A percentile compares a stretch with the other conserved stretches of the same genome.
These are phyloP conservation scores for Russula brevipes DNA, from an alignment of 768 basidiomycete species.

Conservation along the genomic window DNA sequence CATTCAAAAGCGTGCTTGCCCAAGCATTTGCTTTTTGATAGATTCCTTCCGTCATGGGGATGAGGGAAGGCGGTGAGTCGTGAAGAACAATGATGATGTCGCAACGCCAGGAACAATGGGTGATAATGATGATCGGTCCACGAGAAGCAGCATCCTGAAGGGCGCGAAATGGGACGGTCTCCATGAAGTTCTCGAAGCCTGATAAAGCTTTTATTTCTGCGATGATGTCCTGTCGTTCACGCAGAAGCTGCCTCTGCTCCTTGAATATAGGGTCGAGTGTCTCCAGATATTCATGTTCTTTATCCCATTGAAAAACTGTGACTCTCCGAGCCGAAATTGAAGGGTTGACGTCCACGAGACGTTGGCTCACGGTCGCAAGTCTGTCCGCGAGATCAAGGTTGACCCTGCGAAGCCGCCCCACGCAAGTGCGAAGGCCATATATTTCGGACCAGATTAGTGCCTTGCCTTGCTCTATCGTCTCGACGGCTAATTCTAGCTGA, in stretches of 20 bases:
- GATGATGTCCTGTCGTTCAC: background rate
- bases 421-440: background rate
- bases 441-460: conserved; percentile 11
- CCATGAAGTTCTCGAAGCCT: conserved; percentile 6
- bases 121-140: conserved; percentile 10
- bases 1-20: background rate
- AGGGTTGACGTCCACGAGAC: background rate
- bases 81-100: conserved; percentile 3
- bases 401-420: background rate
- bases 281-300: background rate
- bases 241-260: background rate
- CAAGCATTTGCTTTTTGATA: background rate
- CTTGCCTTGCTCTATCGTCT: conserved; percentile 10
- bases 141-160: background rate
- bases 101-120: background rate
- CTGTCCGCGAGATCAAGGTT: background rate
- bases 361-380: background rate
- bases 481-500: conserved; percentile 3
- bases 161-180: background rate
- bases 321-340: background rate
- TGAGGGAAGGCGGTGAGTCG: background rate
- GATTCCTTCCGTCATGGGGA: background rate
- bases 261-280: background rate
- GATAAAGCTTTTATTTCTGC: background rate
- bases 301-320: background rate